Base-by-base conservation (phyloP, 345 rosid genomes). In the Ceriops zippeliana region DNA sequence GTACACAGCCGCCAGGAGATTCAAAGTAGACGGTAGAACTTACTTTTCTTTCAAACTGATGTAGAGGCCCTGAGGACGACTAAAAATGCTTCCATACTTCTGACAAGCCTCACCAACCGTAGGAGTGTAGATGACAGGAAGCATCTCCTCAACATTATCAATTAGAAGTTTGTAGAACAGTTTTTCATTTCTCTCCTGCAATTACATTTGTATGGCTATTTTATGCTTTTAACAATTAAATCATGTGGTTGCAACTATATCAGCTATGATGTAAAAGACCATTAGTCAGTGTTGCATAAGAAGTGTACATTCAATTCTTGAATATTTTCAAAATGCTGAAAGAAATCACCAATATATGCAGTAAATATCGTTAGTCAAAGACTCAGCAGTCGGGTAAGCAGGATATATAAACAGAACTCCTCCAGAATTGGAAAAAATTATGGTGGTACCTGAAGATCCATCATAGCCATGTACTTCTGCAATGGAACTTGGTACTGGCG, bases 401-500 rank as follows among this genome's bases (percentile, higher is more conserved):
- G 5, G 49, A 0, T 13, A 42, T 42, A 61, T 9, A 60, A 47
- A 11, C 5, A 6, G 8, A 42, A 58, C 42, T 21, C 24, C 5
- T 51, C 61, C 34, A 68, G 9, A 30, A 58, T n/a, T 0, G 3
- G 52, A 10, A 6, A 7, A 62, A 59, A 62, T 21, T 7, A 30
- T 27, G 38, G 2, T 2, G 49, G 37, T 78, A 91, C 98, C 93
- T 89, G 96, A 80, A 93, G 90, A 81, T 93, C 98, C 96, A 89
- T 91, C 98, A 91, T 89, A 69, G 89, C 89, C 97, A 91, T 86
- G 81, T 89, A 93, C 82, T 79, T 93, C 83, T 93, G 97, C 65
- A 93, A 71, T 11, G 98, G 97, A 73, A 93, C 83, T 83, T 89
- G 90, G 78, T 93, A 93, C 65, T 89, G 86, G 52, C 96, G 92